Percentiles rank a stretch among this genome's conserved stretches.
Evolutionary conservation across 345 rosid species (phyloP).

Genomic region (Nasturtium officinale): DNA sequence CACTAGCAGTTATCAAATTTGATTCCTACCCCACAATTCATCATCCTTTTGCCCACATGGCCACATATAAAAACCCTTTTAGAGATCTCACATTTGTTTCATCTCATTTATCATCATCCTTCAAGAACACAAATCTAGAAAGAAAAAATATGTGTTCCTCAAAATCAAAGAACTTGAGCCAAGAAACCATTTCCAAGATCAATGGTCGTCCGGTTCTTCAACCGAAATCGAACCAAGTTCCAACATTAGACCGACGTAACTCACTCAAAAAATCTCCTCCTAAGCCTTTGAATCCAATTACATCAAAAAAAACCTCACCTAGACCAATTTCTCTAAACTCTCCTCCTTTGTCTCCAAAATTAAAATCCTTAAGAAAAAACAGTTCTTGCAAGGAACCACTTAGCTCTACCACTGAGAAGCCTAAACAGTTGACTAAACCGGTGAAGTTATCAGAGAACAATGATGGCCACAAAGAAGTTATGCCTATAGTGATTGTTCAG

Average conservation of each 20-base stretch:
- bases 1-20: constrained; percentile 26
- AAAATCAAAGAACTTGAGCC: constrained; percentile 44
- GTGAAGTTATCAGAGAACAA: constrained; percentile 33
- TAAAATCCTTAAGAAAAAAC: constrained; percentile 45
- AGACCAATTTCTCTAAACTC: constrained; percentile 42
- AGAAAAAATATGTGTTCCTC: constrained; percentile 58
- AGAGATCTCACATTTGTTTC: constrained; percentile 41
- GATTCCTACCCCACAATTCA: constrained; percentile 33
- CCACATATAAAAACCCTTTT: constrained; percentile 38
- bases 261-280: constrained; percentile 52
- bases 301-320: constrained; percentile 34
- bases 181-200: constrained; percentile 45
- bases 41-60: constrained; percentile 26
- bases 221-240: constrained; percentile 65
- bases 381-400: constrained; percentile 36
- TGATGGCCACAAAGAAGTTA: constrained; percentile 26
- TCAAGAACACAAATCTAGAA: constrained; percentile 21
- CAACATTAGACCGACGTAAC: constrained; percentile 46
- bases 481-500: constrained; percentile 36
- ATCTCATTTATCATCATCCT: constrained; percentile 33
- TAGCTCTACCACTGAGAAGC: constrained; percentile 41
- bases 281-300: constrained; percentile 38
- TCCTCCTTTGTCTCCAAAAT: constrained; percentile 64
- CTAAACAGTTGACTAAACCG: constrained; percentile 30
- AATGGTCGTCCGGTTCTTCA: constrained; percentile 71